Evolutionary conservation across 1,284 basidiomycete species (phyloP), one percentile per base, ranked within the genome.

Genomic region (Ustilago hordei): DNA sequence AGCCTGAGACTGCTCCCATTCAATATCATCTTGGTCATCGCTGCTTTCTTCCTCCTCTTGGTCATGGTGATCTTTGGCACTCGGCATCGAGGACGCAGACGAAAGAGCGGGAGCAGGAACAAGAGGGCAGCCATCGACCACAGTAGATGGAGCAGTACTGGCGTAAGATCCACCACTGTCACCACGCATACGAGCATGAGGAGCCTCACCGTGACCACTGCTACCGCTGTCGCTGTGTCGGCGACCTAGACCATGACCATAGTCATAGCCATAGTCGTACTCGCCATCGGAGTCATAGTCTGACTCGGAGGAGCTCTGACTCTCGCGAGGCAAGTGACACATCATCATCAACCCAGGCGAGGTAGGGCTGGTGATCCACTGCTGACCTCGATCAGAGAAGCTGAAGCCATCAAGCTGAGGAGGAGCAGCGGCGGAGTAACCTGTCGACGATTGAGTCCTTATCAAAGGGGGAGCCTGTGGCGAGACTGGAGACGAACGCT

Each of bases 141-240:
- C 55, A 12, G 55, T 62, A 4, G 60, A 62, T 8, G 60, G 60
- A 19, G 66, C 55, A 12, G 57, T 60, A 15, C 57, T 66, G 35
- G 64, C 31, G 8, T 19, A 47, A 17, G 58, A 66, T 1, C 64
- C 64, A 13, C 35, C 53, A 12, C 64, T 60, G 28, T 50, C 28
- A 4, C 57, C 58, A 8, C 64, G 34, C 32, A 35, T 53, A 31
- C 53, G 52, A 5, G 53, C 43, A 35, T 60, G 57, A 8, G 36
- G 12, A 1, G 17, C 31, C 3, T 60, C 57, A 31, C 45, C 45
- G 28, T 66, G 64, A 41, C 57, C 64, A 35, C 48, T 48, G 31
- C 64, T 66, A n/a, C 64, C 57, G 36, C 53, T 60, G 57, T 55
- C 55, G 19, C 58, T 66, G 58, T 66, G 64, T 52, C 64, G 39